Base-by-base conservation (phyloP, 2,329 filamentous ascomycete species). In the Didymella pomorum region DNA sequence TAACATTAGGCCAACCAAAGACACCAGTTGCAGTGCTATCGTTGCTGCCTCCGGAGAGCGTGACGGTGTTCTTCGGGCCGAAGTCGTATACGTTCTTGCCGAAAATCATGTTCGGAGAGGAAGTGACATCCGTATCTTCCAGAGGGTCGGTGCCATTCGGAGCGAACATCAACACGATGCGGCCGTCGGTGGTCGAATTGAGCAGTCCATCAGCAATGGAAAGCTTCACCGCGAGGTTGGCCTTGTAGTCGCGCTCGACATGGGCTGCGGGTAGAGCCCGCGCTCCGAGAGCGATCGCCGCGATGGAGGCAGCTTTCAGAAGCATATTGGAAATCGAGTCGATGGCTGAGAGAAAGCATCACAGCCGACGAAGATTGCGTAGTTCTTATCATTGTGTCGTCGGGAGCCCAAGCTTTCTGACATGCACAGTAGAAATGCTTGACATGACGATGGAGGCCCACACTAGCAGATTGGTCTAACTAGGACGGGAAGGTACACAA, bases 31-130 rank as follows among this genome's bases (percentile, higher is more conserved):
- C 62, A 4, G 70, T 73, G 31, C 59, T 65, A 10, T 54, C 29
- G 8, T 65, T 69, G 49, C 60, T 69, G 42, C 73, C 73, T 12
- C 71, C 71, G n/a, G 68, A 67, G 1, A 79, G 57, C 1, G 51
- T 65, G 14, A 74, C 53, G 0, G 62, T 54, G 11, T 63, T 50
- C 8, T 57, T 58, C 9, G 61, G 29, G 6, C 62, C 57, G 44
- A 77, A 65, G 16, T 63, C 54, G 61, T 64, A 72, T 4, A 77
- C 75, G 44, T 77, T 78, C 59, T 76, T 69, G 37, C 76, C 76
- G 54, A 72, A 79, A 47, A 78, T 74, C n/a, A 67, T 61, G 56
- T 77, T 70, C 0, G 71, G 71, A 0, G 74, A 73, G 3, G 71
- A 70, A 1, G 67, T 69, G 31, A 78, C 74, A 52, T 78, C 76